These are phyloP conservation scores for Fusarium sacchari DNA, from an alignment of 2,329 filamentous ascomycete genomes.

Conservation along the genomic window DNA sequence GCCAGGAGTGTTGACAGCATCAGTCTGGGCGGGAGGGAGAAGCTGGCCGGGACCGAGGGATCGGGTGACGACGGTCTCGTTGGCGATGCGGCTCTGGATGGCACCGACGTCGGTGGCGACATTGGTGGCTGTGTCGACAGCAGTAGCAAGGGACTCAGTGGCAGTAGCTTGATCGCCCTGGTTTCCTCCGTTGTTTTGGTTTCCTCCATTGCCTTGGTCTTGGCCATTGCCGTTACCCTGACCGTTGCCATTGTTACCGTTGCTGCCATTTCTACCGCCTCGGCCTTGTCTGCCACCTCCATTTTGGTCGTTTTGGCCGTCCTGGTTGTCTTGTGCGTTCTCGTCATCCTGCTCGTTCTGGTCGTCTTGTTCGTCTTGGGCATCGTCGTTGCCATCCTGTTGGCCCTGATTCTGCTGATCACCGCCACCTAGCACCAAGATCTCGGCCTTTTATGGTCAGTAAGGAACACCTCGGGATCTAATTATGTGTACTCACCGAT, in stretches of 20 bases:
- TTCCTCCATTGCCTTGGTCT: background rate
- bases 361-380: background rate
- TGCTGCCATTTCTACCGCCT: background rate
- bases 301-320: background rate
- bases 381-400: background rate
- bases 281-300: background rate
- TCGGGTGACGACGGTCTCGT: background rate
- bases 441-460: background rate
- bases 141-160: background rate
- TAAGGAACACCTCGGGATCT: accelerated
- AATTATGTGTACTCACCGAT: background rate
- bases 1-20: background rate
- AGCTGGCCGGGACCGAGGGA: background rate
- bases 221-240: background rate
- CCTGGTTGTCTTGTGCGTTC: background rate
- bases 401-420: background rate
- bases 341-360: background rate
- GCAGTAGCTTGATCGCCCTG: background rate
- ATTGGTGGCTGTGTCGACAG: background rate
- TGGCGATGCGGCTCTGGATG: background rate
- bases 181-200: background rate
- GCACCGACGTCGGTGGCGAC: background rate
- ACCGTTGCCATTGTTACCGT: background rate
- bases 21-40: background rate
- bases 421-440: background rate